Base-by-base conservation (phyloP, 2,329 filamentous ascomycete genomes). In the Furcasterigmium furcatum region DNA sequence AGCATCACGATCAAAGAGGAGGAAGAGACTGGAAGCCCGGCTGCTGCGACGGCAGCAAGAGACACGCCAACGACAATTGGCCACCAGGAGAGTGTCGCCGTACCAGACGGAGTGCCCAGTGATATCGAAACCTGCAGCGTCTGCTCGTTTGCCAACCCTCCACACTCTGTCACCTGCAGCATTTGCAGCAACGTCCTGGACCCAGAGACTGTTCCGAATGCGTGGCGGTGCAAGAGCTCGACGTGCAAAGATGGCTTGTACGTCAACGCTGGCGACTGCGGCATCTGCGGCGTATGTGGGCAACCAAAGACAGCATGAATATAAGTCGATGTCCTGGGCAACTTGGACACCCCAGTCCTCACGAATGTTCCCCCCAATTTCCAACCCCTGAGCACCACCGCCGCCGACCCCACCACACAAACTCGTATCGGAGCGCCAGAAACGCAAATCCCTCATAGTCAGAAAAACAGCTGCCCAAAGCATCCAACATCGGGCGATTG, bases 141-240 rank as follows among this genome's bases (percentile, higher is more conserved):
- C 45, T 95, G 89, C 63, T 90, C 87, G 0, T 78, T 86, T 42
- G 66, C 69, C 42, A 91, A 90, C 58, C 66, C 74, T 6, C 40
- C 58, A 1, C 56, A 59, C 9, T 68, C 78, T 8, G 63, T 81
- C 3, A 86, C 79, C 4, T 94, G 89, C 61, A 65, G 64, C 8
- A 75, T 84, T 44, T 94, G 89, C 61, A 77, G 82, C 20, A 81
- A 92, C 52, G 87, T 91, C 2, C 66, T 92, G 3, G 72, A 79
- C 38, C 65, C 72, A 1, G 58, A 65, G 1, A 73, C 74, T 41
- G 71, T 84, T 38, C 66, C 74, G 1, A 65, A 71, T 16, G 66
- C 77, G n/a, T 92, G 88, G 88, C 66, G 65, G 40, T 92, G 88
- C 59, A 62, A 59, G 36, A 79, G 74, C 52, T 58, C 61, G 4